phyloP scores from a whole-genome alignment of 257 asterid species.

The Ajuga chamaepitys region DNA sequence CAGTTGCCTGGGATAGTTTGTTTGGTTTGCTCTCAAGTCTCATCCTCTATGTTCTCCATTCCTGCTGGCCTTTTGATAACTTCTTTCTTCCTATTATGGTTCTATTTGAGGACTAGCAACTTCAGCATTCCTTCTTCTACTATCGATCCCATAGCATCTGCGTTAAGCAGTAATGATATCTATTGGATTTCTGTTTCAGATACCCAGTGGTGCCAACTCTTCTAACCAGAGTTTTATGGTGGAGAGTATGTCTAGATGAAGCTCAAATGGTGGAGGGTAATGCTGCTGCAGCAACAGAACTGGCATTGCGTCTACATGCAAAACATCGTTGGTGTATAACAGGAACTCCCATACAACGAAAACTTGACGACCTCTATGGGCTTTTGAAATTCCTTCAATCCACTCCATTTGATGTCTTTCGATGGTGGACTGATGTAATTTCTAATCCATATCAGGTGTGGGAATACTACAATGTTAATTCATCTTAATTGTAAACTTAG shows the following conservation, averaged over 20 bases:
- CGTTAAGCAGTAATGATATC: background rate
- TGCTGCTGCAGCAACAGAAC: constrained; percentile 88
- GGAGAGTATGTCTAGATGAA: constrained; percentile 99
- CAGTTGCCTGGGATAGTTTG: background rate
- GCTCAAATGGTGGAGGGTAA: constrained; percentile 99
- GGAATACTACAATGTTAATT: constrained; percentile 6
- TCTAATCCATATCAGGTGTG: constrained; percentile 87
- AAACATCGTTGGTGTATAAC: constrained; percentile 96
- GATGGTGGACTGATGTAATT: constrained; percentile 95
- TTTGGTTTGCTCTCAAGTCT: too few relatives aligned
- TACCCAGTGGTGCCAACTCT: constrained; percentile 90
- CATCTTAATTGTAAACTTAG: background rate
- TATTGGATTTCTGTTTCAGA: constrained; percentile 37
- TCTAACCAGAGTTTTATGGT: constrained; percentile 90
- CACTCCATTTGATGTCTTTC: constrained; percentile 70
- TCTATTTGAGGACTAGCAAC: background rate
- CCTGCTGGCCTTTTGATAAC: constrained; percentile 6
- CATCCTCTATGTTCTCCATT: background rate
- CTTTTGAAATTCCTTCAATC: constrained; percentile 80
- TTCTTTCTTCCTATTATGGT: background rate
- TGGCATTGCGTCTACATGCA: constrained; percentile 86
- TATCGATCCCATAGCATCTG: background rate
- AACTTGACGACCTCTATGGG: constrained; percentile 88
- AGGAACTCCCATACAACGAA: constrained; percentile 94
- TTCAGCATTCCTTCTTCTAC: background rate